Evolutionary conservation across 2,329 filamentous ascomycete species (phyloP).

Genomic region (Aspergillus pseudotamarii): DNA sequence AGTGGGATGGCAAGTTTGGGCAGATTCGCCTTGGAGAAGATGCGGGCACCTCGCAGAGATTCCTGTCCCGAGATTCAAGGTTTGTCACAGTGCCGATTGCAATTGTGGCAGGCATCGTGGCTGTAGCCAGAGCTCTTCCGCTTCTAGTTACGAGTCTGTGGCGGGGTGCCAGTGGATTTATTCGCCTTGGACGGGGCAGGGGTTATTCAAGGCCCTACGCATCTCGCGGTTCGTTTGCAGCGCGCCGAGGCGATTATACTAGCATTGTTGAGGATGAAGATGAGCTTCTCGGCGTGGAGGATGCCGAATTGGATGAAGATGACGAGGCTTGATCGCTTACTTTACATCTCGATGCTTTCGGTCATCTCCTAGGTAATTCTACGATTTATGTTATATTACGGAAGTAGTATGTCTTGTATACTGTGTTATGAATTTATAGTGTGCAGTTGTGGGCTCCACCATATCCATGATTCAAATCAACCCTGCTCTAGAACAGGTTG

Average conservation of each 20-base stretch:
- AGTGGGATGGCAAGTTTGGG: slow-evolving; percentile 89
- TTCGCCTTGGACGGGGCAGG: slow-evolving; percentile 46
- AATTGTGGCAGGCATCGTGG: slow-evolving; percentile 79
- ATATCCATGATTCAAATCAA: background rate
- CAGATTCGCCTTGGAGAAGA: slow-evolving; percentile 84
- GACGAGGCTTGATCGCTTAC: slow-evolving; percentile 44
- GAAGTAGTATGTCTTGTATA: slow-evolving; percentile 7
- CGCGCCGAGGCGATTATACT: slow-evolving; percentile 83
- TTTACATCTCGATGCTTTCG: background rate
- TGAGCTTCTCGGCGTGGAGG: slow-evolving; percentile 81
- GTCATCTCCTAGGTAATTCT: background rate
- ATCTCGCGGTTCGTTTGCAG: slow-evolving; percentile 84
- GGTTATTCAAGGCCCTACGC: slow-evolving; percentile 73
- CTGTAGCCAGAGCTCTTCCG: slow-evolving; percentile 71
- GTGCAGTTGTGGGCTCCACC: background rate
- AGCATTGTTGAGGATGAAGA: slow-evolving; percentile 92
- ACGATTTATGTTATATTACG: slow-evolving; percentile 18
- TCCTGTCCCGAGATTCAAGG: slow-evolving; percentile 70
- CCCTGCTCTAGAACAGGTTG: background rate
- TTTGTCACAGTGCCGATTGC: slow-evolving; percentile 82
- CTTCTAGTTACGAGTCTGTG: slow-evolving; percentile 73
- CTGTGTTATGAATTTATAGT: background rate
- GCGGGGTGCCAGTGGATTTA: slow-evolving; percentile 61
- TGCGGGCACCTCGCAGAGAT: slow-evolving; percentile 31
- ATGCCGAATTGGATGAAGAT: slow-evolving; percentile 91